Evolutionary conservation across 2,329 filamentous ascomycete species (phyloP).

Genomic region (Tolypocladium tropicale): DNA sequence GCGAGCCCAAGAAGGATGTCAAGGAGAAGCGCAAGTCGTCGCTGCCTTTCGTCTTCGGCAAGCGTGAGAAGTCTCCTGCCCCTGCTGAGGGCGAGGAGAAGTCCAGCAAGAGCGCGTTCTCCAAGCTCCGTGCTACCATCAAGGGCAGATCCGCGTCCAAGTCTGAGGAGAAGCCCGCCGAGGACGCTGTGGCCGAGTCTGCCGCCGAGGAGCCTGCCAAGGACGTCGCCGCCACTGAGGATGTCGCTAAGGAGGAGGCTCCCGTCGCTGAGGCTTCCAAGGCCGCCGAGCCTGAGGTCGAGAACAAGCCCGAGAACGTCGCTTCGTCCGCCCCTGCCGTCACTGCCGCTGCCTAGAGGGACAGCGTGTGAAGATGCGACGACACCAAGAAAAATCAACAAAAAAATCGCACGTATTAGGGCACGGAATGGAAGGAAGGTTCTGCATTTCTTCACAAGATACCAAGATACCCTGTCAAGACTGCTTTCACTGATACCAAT

Average conservation of each 20-base stretch:
- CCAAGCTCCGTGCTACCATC: constrained; percentile 49
- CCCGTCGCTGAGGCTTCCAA: constrained; percentile 11
- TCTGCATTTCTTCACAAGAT: constrained; percentile 44
- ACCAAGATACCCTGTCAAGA: constrained; percentile 46
- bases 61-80: constrained; percentile 57
- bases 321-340: constrained; percentile 34
- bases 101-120: constrained; percentile 40
- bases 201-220: constrained; percentile 24
- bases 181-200: constrained; percentile 22
- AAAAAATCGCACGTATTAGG: constrained; percentile 21
- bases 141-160: constrained; percentile 35
- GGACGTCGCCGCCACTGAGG: constrained; percentile 17
- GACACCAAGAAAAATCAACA: constrained; percentile 14
- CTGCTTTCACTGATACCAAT: constrained; percentile 35
- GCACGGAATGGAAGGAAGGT: constrained; percentile 37
- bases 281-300: constrained; percentile 21
- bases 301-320: constrained; percentile 30
- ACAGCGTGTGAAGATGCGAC: constrained; percentile 12
- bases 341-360: constrained; percentile 40
- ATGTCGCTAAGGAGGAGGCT: constrained; percentile 23
- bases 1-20: constrained; percentile 49
- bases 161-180: constrained; percentile 29
- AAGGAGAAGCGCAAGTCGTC: constrained; percentile 83
- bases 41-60: constrained; percentile 62
- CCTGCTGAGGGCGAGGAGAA: constrained; percentile 51